Evolutionary conservation across 495 filamentous ascomycete genomes (phyloP), one percentile per base, ranked within the genome.

Genomic region (Sabuloglossum arenarium): DNA sequence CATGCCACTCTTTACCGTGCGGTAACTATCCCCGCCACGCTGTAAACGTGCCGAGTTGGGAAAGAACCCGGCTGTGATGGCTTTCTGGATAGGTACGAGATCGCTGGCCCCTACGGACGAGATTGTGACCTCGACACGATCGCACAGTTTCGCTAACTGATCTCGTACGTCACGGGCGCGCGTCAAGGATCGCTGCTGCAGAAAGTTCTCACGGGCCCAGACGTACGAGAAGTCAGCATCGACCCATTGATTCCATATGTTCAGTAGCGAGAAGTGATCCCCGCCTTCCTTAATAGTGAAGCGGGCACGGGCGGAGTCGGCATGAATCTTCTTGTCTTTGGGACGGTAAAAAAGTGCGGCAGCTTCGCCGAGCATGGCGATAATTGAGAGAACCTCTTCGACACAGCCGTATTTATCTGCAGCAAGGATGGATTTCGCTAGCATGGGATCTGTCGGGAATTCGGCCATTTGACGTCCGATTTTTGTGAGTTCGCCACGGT

Each of bases 181-280:
- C 0, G 80, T 87, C 1, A 98, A 76, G 30, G 79, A 82, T 21
- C 88, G 82, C 62, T 93, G 87, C 63, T 96, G 88, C 24, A 98
- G 68, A 68, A 94, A 98, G 68, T 96, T 97, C 68, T 96, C 90
- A 53, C 82, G 79, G 3, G 86, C 75, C 89, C 90, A 98, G 50
- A 93, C 80, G 56, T 80, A 80, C 59, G 75, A 81, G 71, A 89
- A 98, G 68, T 97, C 89, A 21, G 78, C 79, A 61, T 98, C 93
- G 23, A 93, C 85, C 88, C 88, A 97, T 67, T 94, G 84, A 66
- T 94, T 94, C 83, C 81, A 98, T 64, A 98, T 84, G 62, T 95
- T 95, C n/a, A 98, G 76, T 0, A 90, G 76, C 0, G 88, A 89
- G 12, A 89, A 67, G 63, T 94, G 86, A 68, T 98, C 91, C 43